Percentiles rank a stretch among this genome's conserved stretches.
These are phyloP conservation scores for Stellera chamaejasme DNA, from an alignment of 345 rosid genomes.

Conservation along the genomic window DNA sequence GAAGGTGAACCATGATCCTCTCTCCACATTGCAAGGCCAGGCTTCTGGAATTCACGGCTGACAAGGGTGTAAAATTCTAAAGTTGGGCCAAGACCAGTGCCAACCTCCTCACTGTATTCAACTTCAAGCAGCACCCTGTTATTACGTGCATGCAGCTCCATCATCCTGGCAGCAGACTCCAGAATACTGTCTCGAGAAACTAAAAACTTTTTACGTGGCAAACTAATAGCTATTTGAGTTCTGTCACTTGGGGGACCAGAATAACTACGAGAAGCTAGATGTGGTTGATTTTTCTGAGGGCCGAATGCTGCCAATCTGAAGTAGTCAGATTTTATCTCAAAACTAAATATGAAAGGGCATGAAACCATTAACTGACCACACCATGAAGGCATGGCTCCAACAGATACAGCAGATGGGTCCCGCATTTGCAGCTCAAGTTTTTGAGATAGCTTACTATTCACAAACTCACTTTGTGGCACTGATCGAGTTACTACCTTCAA, in stretches of 20 bases:
- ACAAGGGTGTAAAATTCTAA: constrained; percentile 88
- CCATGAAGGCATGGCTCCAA: constrained; percentile 79
- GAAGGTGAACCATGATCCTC: constrained; percentile 34
- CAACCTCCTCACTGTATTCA: constrained; percentile 86
- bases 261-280: constrained; percentile 31
- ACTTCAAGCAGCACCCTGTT: constrained; percentile 71
- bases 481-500: constrained; percentile 41
- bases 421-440: constrained; percentile 92
- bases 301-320: constrained; percentile 80
- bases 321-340: constrained; percentile 70
- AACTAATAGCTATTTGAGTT: constrained; percentile 28
- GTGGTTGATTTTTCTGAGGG: constrained; percentile 32
- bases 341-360: constrained; percentile 89
- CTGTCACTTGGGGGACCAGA: constrained; percentile 44
- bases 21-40: constrained; percentile 85
- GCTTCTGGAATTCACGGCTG: constrained; percentile 77
- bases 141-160: constrained; percentile 51
- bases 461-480: constrained; percentile 58
- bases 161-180: constrained; percentile 76
- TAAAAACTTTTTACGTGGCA: constrained; percentile 64
- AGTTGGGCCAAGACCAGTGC: constrained; percentile 98
- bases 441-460: constrained; percentile 76
- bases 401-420: constrained; percentile 59
- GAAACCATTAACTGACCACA: constrained; percentile 72
- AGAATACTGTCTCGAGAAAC: constrained; percentile 65